Evolutionary conservation across 1,284 basidiomycete species (phyloP).

Genomic region (Ustilago cynodontis): DNA sequence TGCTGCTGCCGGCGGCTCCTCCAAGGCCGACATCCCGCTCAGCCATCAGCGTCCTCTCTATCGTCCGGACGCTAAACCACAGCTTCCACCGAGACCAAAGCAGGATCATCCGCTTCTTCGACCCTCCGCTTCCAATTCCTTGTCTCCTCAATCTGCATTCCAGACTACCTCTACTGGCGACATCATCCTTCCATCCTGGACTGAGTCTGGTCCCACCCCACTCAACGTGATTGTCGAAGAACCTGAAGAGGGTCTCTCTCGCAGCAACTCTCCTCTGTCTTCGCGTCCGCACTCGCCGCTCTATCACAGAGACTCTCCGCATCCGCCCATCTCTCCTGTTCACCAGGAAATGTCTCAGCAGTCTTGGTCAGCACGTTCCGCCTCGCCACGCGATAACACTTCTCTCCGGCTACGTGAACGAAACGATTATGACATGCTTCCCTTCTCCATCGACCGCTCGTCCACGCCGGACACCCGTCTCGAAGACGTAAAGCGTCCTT

Average conservation of each 20-base stretch:
- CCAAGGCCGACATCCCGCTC: conserved; percentile 39
- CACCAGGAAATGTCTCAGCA: conserved; percentile 4
- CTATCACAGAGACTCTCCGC: conserved; percentile 11
- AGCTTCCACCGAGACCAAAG: conserved; percentile 40
- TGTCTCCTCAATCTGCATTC: conserved; percentile 13
- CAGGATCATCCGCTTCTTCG: conserved; percentile 31
- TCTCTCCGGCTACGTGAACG: conserved; percentile 46
- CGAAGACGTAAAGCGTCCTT: conserved; percentile 47
- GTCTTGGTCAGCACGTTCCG: conserved; percentile 26
- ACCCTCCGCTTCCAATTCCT: conserved; percentile 13
- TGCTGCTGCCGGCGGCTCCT: conserved; percentile 42
- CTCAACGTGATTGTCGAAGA: conserved; percentile 55
- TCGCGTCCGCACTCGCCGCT: conserved; percentile 27
- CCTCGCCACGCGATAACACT: conserved; percentile 24
- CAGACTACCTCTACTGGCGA: conserved; percentile 42
- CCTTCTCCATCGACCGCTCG: conserved; percentile 45
- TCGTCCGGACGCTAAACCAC: conserved; percentile 36
- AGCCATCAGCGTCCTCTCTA: conserved; percentile 50
- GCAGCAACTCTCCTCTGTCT: conserved; percentile 22
- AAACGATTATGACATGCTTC: conserved; percentile 29
- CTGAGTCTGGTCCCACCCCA: conserved; percentile 41
- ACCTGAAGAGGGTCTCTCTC: conserved; percentile 34
- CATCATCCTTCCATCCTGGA: conserved; percentile 51
- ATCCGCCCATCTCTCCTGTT: conserved; percentile 12
- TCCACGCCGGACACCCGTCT: conserved; percentile 51